Conservation (phyloP, 495 filamentous ascomycete genomes). For the Xylaria sp. region DNA sequence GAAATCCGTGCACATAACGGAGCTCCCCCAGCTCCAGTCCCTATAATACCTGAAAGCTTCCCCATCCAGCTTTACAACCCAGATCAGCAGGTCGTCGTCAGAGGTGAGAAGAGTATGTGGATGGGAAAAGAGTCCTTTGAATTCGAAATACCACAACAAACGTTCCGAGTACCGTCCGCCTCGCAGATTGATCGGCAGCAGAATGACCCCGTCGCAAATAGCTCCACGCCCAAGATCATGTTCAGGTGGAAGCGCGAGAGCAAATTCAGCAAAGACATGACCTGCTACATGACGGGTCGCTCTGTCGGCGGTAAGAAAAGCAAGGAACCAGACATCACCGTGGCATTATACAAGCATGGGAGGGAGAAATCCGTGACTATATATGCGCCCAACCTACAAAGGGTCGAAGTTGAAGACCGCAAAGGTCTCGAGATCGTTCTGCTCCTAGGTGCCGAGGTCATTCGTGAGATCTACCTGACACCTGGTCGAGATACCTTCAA, state of each 20-base stretch:
- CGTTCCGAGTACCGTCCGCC: constrained; percentile 78
- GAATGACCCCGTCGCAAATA: constrained; percentile 69
- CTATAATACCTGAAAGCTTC: constrained; percentile 79
- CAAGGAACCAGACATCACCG: constrained; percentile 92
- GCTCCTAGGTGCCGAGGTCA: constrained; percentile 80
- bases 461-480: constrained; percentile 83
- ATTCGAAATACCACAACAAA: constrained; percentile 89
- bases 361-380: constrained; percentile 68
- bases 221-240: constrained; percentile 76
- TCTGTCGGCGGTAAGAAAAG: constrained; percentile 73
- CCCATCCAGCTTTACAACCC: constrained; percentile 91
- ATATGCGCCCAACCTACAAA: constrained; percentile 88
- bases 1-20: constrained; percentile 75
- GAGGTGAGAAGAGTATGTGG: constrained; percentile 76
- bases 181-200: constrained; percentile 79
- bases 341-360: constrained; percentile 75
- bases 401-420: constrained; percentile 91
- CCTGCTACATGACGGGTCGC: constrained; percentile 81
- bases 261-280: constrained; percentile 78
- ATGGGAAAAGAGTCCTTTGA: constrained; percentile 81
- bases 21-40: constrained; percentile 71
- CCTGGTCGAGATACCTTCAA: constrained; percentile 79
- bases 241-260: constrained; percentile 95
- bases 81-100: constrained; percentile 79
- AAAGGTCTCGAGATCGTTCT: constrained; percentile 93